Base-by-base conservation (phyloP, 108 stramenopile genomes). In the Chaetoceros muelleri region DNA sequence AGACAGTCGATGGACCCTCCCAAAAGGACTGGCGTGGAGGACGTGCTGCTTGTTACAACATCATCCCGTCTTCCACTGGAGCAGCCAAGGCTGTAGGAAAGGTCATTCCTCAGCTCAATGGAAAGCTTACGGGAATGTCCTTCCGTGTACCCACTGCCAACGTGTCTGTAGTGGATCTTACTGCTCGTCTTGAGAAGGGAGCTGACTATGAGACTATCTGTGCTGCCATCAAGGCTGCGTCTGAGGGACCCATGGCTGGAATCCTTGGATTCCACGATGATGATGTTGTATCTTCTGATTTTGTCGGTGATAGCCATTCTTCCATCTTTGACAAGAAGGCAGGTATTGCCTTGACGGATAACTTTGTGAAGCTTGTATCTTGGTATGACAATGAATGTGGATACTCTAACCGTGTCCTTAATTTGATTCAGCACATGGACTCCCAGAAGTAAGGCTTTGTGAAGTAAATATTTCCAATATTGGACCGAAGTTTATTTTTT, bases 301-400 rank as follows among this genome's bases (percentile, higher is more conserved):
- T 97, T 72, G 85, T 95, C 28, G 76, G 87, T 46, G 79, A 95
- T 61, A 55, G 65, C 10, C 87, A 84, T 71, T 94, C 93, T 22
- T 93, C 85, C 53, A 84, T 99, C 63, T 96, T 99, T 65, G 97
- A 99, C 57, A 81, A 95, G 61, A 96, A 89, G 75, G 97, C 97
- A 19, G 95, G 95, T 52, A 98, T 95, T 69, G 95, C 96, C 17
- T 81, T 97, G 65, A 93, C 82, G 27, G 84, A 93, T 55, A 74
- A 94, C 86, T 98, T 98, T 76, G 90, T 99, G 67, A 98, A 97
- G 94, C 83, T 99, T 49, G 95, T 97, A 19, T 80, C 87, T 18
- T 97, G 95, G 93, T 99, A 96, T 63, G 95, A 99, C 63, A 99
- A 99, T 67, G 95, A 97, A 70, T 79, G 75, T 51, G 95, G 96